Base-by-base conservation (phyloP, 257 asterid genomes). In the Petunia secreta region DNA sequence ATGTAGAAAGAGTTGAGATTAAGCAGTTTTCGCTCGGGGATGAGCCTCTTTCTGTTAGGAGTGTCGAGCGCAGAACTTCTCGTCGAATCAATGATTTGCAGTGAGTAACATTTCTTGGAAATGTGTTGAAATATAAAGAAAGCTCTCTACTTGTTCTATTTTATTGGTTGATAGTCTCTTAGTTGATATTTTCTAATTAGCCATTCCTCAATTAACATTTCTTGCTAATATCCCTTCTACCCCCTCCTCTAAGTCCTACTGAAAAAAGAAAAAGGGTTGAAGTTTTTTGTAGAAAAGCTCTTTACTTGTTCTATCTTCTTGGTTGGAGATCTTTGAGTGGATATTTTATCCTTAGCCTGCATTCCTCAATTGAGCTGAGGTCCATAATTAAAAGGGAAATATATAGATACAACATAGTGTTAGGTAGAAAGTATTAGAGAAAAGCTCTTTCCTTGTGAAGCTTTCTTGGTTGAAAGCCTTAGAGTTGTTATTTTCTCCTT, bases 1-100 rank as follows among this genome's bases (percentile, higher is more conserved):
- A 91, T 81, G 98, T 93, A 64, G 79, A 88, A 88, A 90, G 95
- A 90, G 97, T 93, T 69, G 97, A 89, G 87, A 90, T 93, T 75
- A 91, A 93, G 87, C 97, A 93, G 85, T 93, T 93, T 80, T 93
- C 98, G 0, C 75, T 93, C 53, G 98, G 98, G 67, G 95, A 90
- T 8, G 98, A 93, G 83, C 97, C 98, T 9, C 86, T 93, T 85
- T 92, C 97, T 2, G 97, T 92, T 79, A 85, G 97, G 87, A 93
- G 93, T 39, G 97, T 93, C 0, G 97, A 93, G 76, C 88, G 97
- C 10, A 87, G 92, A 80, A 93, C 97, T 68, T 93, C 97, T 59
- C 95, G 98, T 38, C 88, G 97, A 36, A 91, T 80, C 38, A 93
- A 93, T 79, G 98, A 93, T 81, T 90, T 93, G 89, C 98, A 93